Base-by-base conservation (phyloP, 2,329 filamentous ascomycete species). In the Aureobasidium subglaciale region DNA sequence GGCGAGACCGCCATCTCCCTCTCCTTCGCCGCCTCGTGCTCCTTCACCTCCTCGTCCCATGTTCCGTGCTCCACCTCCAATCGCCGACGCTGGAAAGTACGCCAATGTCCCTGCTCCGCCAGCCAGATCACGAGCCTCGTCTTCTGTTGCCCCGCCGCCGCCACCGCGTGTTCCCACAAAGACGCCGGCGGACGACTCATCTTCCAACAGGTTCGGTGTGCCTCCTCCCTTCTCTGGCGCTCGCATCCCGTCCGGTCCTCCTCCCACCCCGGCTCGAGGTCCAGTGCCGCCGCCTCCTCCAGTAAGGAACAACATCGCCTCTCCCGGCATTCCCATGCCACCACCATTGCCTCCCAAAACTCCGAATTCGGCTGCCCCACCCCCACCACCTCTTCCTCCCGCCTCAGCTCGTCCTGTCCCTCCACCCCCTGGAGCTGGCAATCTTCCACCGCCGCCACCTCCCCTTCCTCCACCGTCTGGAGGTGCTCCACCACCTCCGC, bases 1-100 rank as follows among this genome's bases (percentile, higher is more conserved):
- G 25, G 67, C 75, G 35, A 65, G 69, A 58, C 70, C 71, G 22
- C 71, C 74, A 6, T 75, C 75, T 25, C 64, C 84, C 70, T 86
- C 76, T 75, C 80, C 86, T 27, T 73, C 74, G 34, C 82, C 87
- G n/a, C 80, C 86, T 30, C 79, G 84, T 65, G 86, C 89, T 58
- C 81, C 86, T 13, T 84, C 85, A 13, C 88, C 89, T 11, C 80
- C 84, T 20, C 80, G 85, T 50, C 82, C 83, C 8, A 80, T 79
- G 63, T 97, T 95, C 74, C 81, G 84, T 61, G 92, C 89, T 8
- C 93, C 93, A 42, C 93, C 93, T 30, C 88, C 92, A 2, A 73
- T 97, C 58, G 83, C 89, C 55, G 91, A 96, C 69, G 93, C 93
- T 57, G 93, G 93, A 34, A 95, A 89, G 71, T 93, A 83, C 67